Evolutionary conservation across 331 rosid genomes (phyloP).

Genomic region (Pyrus hybrid): DNA sequence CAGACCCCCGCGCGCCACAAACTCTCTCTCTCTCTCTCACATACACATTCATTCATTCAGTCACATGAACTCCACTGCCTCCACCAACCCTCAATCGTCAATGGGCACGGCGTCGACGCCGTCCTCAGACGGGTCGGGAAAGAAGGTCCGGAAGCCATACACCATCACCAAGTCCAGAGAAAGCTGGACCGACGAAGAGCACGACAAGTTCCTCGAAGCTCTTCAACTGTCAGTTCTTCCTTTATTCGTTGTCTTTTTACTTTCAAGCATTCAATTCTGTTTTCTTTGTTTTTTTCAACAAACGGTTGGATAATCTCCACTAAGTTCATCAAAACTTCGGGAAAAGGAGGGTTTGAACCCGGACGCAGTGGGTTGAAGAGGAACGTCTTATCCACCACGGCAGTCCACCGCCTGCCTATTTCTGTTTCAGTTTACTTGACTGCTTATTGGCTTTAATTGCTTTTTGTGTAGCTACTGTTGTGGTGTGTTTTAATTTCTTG

Average conservation of each 20-base stretch:
- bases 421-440: neutral
- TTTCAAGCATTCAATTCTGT: neutral
- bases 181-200: constrained; percentile 97
- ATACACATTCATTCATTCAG: neutral
- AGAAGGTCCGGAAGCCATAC: constrained; percentile 92
- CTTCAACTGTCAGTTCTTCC: constrained; percentile 62
- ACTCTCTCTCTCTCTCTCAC: too few relatives aligned
- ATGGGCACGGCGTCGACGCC: constrained; percentile 22
- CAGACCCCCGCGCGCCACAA: neutral
- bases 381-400: too few relatives aligned
- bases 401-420: too few relatives aligned
- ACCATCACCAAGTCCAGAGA: constrained; percentile 96
- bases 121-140: constrained; percentile 39
- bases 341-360: too few relatives aligned
- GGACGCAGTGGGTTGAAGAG: too few relatives aligned
- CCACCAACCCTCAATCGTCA: constrained; percentile 33
- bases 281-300: too few relatives aligned
- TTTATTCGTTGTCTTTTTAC: neutral
- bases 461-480: neutral
- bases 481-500: neutral
- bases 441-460: neutral
- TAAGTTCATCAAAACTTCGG: too few relatives aligned
- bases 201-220: constrained; percentile 96
- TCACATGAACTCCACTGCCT: constrained; percentile 35
- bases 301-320: too few relatives aligned